Conservation (phyloP, 768 basidiomycete species). For the Piloderma croceum region DNA sequence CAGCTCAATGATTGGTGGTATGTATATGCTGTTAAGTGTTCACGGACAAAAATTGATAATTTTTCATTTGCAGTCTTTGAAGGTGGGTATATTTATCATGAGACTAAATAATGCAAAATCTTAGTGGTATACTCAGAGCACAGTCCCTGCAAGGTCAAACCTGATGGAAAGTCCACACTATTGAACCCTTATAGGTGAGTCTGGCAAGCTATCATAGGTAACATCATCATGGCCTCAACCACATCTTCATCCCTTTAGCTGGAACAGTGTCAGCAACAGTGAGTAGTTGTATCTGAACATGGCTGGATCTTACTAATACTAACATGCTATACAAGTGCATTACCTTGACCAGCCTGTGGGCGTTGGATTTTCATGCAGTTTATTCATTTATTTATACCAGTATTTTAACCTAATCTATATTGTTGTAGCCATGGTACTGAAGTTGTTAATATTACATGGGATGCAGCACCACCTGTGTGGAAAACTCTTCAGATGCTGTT, state of each 20-base stretch:
- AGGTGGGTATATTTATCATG: too few species aligned
- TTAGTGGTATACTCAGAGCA: conserved; percentile 48
- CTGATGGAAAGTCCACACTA: conserved; percentile 45
- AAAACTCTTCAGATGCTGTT: conserved; percentile 58
- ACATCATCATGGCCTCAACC: conserved; percentile 58
- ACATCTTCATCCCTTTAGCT: too few species aligned
- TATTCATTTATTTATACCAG: too few species aligned
- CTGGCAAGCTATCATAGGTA: conserved; percentile 20
- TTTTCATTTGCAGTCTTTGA: neutral
- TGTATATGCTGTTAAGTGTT: too few species aligned
- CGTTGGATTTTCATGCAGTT: conserved; percentile 55
- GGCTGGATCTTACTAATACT: too few species aligned
- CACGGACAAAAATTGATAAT: conserved; percentile 25
- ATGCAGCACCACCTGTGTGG: conserved; percentile 58
- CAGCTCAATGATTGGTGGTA: conserved; percentile 57
- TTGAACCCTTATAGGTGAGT: conserved; percentile 60
- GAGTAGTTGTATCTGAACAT: too few species aligned
- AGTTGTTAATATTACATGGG: too few species aligned
- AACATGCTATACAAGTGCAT: conserved; percentile 51
- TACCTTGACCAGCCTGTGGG: conserved; percentile 69
- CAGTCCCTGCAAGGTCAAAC: conserved; percentile 56
- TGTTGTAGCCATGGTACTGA: too few species aligned
- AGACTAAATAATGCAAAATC: too few species aligned
- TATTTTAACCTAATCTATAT: too few species aligned
- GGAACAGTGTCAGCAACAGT: conserved; percentile 69